Conservation (phyloP, 306 rosid species). For the Cicer judaicum region DNA sequence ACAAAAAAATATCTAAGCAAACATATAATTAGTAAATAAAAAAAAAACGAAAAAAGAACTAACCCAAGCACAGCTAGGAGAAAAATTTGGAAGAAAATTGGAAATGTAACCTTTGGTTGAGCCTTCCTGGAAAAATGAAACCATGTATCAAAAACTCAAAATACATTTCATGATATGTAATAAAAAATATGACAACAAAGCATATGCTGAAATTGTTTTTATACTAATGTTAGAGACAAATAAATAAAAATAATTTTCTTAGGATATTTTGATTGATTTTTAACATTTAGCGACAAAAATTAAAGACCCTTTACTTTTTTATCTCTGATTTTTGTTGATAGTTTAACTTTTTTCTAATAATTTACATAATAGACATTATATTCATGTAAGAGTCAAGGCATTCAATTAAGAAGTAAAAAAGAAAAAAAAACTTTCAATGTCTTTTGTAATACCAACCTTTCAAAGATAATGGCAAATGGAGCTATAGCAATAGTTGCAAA, state of each 20-base stretch:
- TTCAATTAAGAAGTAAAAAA: background rate
- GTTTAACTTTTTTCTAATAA: background rate
- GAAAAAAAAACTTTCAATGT: background rate
- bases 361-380: background rate
- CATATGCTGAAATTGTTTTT: background rate
- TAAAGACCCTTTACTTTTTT: background rate
- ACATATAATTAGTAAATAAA: background rate
- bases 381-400: background rate
- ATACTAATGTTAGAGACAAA: background rate
- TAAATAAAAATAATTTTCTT: background rate
- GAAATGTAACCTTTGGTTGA: constrained; percentile 79
- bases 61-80: constrained; percentile 86
- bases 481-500: constrained; percentile 72
- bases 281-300: background rate
- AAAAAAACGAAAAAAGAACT: constrained; percentile 13
- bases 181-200: background rate
- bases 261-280: background rate
- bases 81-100: constrained; percentile 74
- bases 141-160: background rate
- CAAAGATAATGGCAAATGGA: constrained; percentile 79
- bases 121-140: constrained; percentile 62
- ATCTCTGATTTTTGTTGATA: background rate
- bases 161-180: background rate
- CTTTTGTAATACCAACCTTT: constrained; percentile 55
- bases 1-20: no score